These are phyloP conservation scores for Trypanosoma brucei DNA, from an alignment of 208 protist species.

Conservation along the genomic window DNA sequence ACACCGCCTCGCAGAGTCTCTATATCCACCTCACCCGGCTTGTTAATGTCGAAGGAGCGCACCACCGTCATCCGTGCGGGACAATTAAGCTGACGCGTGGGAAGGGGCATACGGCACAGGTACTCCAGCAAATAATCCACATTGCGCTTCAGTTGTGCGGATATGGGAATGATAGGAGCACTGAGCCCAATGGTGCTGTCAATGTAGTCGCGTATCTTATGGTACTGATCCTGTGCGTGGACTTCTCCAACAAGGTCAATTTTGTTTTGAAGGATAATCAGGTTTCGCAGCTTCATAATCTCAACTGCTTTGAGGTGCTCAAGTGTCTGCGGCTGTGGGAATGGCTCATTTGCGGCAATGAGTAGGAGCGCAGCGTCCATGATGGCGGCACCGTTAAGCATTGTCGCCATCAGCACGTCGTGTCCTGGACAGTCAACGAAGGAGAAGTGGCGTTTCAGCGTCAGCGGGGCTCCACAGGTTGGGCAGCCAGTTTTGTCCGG, in stretches of 20 bases:
- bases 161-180: slow-evolving; percentile 98
- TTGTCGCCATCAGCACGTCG: slow-evolving; percentile 99
- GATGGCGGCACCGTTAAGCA: slow-evolving; percentile 99
- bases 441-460: slow-evolving; percentile 94
- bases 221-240: slow-evolving; percentile 93
- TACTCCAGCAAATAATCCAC: slow-evolving; percentile 98
- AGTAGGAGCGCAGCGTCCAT: slow-evolving; percentile 99
- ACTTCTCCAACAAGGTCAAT: slow-evolving; percentile 99
- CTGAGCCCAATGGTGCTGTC: slow-evolving; percentile 92
- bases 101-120: slow-evolving; percentile 97
- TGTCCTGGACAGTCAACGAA: slow-evolving; percentile 99
- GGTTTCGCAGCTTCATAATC: slow-evolving; percentile 98
- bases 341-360: slow-evolving; percentile 99
- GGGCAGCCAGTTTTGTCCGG: slow-evolving; percentile 86
- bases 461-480: slow-evolving; percentile 59
- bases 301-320: slow-evolving; percentile 99
- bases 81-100: slow-evolving; percentile 92
- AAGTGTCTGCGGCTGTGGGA: slow-evolving; percentile 94
- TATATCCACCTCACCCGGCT: slow-evolving; percentile 94
- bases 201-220: slow-evolving; percentile 91
- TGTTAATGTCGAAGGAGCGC: slow-evolving; percentile 99
- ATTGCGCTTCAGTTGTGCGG: slow-evolving; percentile 98
- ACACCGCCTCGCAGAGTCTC: slow-evolving; percentile 97
- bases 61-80: slow-evolving; percentile 97
- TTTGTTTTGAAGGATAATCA: slow-evolving; percentile 99